Base-by-base conservation (phyloP, 1,139 yeast species). In the Blastobotrys malaysiensis region DNA sequence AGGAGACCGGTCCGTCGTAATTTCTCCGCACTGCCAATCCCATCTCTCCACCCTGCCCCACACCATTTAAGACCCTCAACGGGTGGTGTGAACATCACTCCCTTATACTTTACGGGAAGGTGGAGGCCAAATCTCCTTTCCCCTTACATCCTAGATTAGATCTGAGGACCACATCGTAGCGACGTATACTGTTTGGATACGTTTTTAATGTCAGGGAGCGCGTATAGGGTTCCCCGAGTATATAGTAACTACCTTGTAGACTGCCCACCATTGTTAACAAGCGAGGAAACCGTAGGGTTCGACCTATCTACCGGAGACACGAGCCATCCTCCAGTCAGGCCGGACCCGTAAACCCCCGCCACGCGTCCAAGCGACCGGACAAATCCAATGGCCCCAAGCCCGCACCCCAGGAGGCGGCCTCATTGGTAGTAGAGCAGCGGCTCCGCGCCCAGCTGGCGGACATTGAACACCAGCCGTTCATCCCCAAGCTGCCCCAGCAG, bases 241-340 rank as follows among this genome's bases (percentile, higher is more conserved):
- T 22, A 22, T 22, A 22, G 26, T 22, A 22, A 7, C 26, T 22
- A 5, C 7, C 7, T 46, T 20, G 31, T 47, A n/a, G n/a, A n/a
- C n/a, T n/a, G n/a, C n/a, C n/a, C 75, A 75, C 67, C 58, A 89
- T 89, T 82, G 96, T 90, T 49, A 89, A 89, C 70, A 89, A 89
- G 71, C 73, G 91, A 66, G 78, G 97, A 69, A 90, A 96, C 14
- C 86, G 86, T 75, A 85, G 89, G 76, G 75, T 79, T 55, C 83
- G 85, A 68, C 83, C 86, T 63, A 87, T 93, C 46, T 89, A 87
- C 71, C 78, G 83, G 72, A 80, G 85, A 71, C 62, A 53, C 59
- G 65, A 57, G 65, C 74, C 63, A 49, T 61, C 60, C 45, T 31
- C 39, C 39, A 7, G 13, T 31, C 39, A 31, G 39, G 39, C 39